Evolutionary conservation across 2,329 filamentous ascomycete genomes (phyloP).

Genomic region (Keithomyces neogunnii): DNA sequence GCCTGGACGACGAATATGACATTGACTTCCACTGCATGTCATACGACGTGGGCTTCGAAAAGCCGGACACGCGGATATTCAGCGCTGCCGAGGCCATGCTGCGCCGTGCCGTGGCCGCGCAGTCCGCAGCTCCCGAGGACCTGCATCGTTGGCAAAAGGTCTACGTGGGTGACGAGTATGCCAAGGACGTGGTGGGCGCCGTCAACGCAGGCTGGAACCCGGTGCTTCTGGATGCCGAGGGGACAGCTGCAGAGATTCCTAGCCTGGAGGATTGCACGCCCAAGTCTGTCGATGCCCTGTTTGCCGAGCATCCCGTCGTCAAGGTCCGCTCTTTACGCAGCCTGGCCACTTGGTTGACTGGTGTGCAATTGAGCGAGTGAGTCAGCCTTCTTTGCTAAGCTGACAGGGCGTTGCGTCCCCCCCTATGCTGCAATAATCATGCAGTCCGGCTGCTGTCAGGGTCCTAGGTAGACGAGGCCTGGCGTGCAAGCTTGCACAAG

Average conservation of each 20-base stretch:
- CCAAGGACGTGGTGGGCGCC: slow-evolving; percentile 42
- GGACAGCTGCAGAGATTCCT: slow-evolving; percentile 2
- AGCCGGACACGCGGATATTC: slow-evolving; percentile 50
- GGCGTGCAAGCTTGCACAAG: slow-evolving; percentile 29
- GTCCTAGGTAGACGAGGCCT: slow-evolving; percentile 10
- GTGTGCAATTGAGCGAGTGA: background rate
- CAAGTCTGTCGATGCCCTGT: slow-evolving; percentile 7
- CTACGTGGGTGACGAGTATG: slow-evolving; percentile 45
- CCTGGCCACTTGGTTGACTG: slow-evolving; percentile 7
- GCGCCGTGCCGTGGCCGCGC: slow-evolving; percentile 16
- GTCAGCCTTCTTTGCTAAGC: slow-evolving; percentile 3
- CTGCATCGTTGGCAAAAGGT: slow-evolving; percentile 29
- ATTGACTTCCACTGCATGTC: slow-evolving; percentile 53
- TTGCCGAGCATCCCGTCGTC: slow-evolving; percentile 7
- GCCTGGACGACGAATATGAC: slow-evolving; percentile 13
- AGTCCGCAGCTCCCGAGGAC: slow-evolving; percentile 11
- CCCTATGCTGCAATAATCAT: too few species aligned
- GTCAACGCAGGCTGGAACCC: slow-evolving; percentile 15
- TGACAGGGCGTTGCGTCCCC: too few species aligned
- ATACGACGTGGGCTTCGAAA: slow-evolving; percentile 53
- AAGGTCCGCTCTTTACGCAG: slow-evolving; percentile 11
- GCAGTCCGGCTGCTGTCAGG: too few species aligned
- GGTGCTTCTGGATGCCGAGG: slow-evolving; percentile 12
- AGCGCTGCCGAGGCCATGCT: slow-evolving; percentile 40
- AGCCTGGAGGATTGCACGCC: slow-evolving; percentile 7